phyloP scores from a whole-genome alignment of 257 asterid genomes.

The Cordia subcordata region DNA sequence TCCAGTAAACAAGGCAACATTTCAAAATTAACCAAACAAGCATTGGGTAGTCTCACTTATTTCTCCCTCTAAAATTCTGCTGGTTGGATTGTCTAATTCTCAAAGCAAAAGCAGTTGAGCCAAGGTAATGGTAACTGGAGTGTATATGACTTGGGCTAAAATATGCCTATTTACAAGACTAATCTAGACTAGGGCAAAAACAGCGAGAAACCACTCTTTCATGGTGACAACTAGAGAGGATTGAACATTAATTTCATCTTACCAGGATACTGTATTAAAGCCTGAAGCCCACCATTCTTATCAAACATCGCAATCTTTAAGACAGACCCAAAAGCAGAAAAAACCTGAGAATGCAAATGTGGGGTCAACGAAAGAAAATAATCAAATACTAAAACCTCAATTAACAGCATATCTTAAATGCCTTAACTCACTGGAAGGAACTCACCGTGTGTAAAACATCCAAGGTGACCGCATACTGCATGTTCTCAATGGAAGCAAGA shows the following conservation, averaged over 20 bases:
- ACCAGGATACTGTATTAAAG: conserved; percentile 87
- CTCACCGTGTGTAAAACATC: conserved; percentile 74
- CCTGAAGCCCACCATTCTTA: conserved; percentile 86
- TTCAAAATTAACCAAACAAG: too few relatives aligned
- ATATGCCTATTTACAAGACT: too few relatives aligned
- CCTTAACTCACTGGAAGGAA: conserved; percentile 2
- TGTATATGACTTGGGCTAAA: too few relatives aligned
- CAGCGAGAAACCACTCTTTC: background rate
- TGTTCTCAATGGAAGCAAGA: conserved; percentile 95
- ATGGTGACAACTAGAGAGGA: background rate
- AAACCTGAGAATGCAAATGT: conserved; percentile 43
- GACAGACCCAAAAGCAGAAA: conserved; percentile 75
- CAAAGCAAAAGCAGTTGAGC: too few relatives aligned
- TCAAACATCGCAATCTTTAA: conserved; percentile 90
- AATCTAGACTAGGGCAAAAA: too few relatives aligned
- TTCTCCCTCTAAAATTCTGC: too few relatives aligned
- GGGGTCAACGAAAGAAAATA: conserved; percentile 4
- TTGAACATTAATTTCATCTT: conserved; percentile 9
- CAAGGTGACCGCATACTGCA: conserved; percentile 95
- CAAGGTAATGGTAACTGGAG: too few relatives aligned
- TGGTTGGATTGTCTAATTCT: too few relatives aligned
- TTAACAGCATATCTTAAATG: conserved; percentile 13
- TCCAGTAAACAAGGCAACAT: too few relatives aligned
- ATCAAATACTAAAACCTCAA: conserved; percentile 1
- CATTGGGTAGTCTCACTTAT: too few relatives aligned